These are phyloP conservation scores for Phytophthora syringae DNA, from an alignment of 352 stramenopile genomes.

Conservation along the genomic window DNA sequence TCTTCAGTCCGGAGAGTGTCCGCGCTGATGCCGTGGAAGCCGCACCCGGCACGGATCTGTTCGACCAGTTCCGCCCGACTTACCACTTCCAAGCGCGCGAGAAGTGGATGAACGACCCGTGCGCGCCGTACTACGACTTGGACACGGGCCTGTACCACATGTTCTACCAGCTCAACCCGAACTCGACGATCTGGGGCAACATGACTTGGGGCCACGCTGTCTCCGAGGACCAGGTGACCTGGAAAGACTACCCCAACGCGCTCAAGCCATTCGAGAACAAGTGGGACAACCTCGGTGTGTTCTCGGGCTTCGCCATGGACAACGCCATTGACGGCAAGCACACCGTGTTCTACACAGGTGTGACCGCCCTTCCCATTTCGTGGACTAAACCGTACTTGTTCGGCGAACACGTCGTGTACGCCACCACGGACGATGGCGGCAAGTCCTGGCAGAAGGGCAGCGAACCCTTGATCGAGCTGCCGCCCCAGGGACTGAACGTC, in stretches of 20 bases:
- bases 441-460: constrained; percentile 69
- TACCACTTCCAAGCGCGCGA: constrained; percentile 69
- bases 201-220: constrained; percentile 85
- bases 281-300: constrained; percentile 79
- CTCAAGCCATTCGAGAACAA: constrained; percentile 58
- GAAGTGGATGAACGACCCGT: constrained; percentile 90
- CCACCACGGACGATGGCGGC: constrained; percentile 59
- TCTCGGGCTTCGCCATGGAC: constrained; percentile 68
- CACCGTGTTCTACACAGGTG: constrained; percentile 73
- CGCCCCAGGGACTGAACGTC: constrained; percentile 56
- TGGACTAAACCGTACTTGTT: constrained; percentile 65
- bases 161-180: constrained; percentile 83
- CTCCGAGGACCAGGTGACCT: constrained; percentile 75
- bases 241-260: constrained; percentile 68
- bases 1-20: constrained; percentile 24
- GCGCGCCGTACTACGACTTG: constrained; percentile 73
- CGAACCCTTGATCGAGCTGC: constrained; percentile 54
- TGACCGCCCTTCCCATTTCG: constrained; percentile 46
- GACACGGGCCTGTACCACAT: constrained; percentile 74
- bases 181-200: constrained; percentile 64
- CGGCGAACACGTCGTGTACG: constrained; percentile 73
- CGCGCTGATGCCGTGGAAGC: constrained; percentile 30
- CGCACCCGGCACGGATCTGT: constrained; percentile 41
- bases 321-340: constrained; percentile 70
- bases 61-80: constrained; percentile 64